Base-by-base conservation (phyloP, 805 yeast genomes). In the Danielia reshetovae region DNA sequence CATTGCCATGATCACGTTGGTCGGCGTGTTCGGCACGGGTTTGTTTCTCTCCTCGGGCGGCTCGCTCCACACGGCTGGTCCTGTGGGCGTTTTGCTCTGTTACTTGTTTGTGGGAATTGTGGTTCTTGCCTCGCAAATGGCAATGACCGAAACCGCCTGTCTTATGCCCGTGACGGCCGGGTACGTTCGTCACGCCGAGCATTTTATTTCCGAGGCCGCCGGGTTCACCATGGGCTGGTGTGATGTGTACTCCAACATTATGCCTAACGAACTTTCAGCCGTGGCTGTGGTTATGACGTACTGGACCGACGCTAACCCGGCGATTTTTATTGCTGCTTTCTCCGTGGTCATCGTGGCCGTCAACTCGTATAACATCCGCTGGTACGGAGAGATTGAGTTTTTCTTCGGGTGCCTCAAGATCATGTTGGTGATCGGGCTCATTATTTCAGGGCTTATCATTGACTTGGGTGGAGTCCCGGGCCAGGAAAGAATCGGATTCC, bases 21-120 rank as follows among this genome's bases (percentile, higher is more conserved):
- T 48, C 10, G 52, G 54, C 15, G 49, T 52, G 9, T 56, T 68
- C 43, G 74, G 72, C 36, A 67, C 72, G 19, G 84, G 84, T 46
- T 58, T 79, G 21, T 78, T 75, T 51, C 61, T 78, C 23, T 74
- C 78, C 24, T 61, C 75, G 0, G 79, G 80, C 14, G 65, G 64
- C 26, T 63, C 78, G 8, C 58, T 77, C 34, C 61, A 65, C 18
- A 57, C 44, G 8, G 78, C 76, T 29, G 79, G 79, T 6, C 77
- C 78, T 8, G 27, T 27, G 14, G 27, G 32, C 9, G 10, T 31
- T 15, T 18, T 31, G 18, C 42, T 36, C 29, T 27, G 28, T n/a
- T 52, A 6, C 11, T 50, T 57, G 51, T 43, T 57, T 2, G 32
- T 47, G 18, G 48, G 53, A 8, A 45, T 59, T 54, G 62, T 52